Base-by-base conservation (phyloP, 2,329 filamentous ascomycete genomes). In the Byssochlamys sp. region DNA sequence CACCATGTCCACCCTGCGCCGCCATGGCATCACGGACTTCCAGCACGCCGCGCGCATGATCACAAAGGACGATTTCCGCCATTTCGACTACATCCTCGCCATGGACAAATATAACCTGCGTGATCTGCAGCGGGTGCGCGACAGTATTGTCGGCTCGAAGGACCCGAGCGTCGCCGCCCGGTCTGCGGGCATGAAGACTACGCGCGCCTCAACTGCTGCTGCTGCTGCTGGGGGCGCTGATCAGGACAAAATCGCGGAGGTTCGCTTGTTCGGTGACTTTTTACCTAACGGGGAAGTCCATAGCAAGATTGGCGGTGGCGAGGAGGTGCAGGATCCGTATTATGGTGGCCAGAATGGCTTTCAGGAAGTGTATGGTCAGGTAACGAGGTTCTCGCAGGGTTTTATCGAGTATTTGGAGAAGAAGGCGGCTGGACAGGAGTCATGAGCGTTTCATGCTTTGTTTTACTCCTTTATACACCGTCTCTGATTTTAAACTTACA, bases 21-120 rank as follows among this genome's bases (percentile, higher is more conserved):
- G 81, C 52, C 83, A 96, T 69, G 86, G 86, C 33, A 91, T 97
- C 65, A 85, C 77, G 4, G 80, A 87, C 59, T 96, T 95, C 73
- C 76, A 80, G 10, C 91, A 96, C 73, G 77, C 78, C 1, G 91
- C 90, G 24, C 85, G 91, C 55, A 87, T 89, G 72, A 85, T 95
- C 71, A 71, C 74, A 71, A 73, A 79, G 0, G 80, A 81, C 55
- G 94, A 99, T 73, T 95, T 97, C 66, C 77, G 85, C 57, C 80
- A 81, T 14, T 97, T 96, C 68, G 90, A 97, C 73, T 97, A 95
- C 75, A 85, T 99, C 59, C 85, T 99, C 58, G 91, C 89, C 60
- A 99, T 99, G 94, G 94, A 99, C 70, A 80, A 83, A 53, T 83
- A 85, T 52, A 97, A 97, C 71, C 77, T 95, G 51, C 78, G 80